Percentiles rank a stretch among this genome's conserved stretches.
Evolutionary conservation across 352 stramenopile species (phyloP).

Genomic region (Phytophthora fragariae): DNA sequence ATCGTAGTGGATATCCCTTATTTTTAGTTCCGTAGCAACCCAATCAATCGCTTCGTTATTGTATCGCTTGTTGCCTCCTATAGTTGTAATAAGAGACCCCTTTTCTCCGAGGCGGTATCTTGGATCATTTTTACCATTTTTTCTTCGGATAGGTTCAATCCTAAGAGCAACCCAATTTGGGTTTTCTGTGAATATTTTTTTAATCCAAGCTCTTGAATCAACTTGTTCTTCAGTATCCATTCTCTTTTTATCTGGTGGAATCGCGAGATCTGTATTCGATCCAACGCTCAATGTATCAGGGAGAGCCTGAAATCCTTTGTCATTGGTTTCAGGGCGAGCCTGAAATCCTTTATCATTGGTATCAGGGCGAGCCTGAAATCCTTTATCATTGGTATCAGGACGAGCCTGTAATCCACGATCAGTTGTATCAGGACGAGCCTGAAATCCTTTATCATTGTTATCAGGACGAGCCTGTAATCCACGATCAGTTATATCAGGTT

Average conservation of each 20-base stretch:
- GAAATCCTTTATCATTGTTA: constrained; percentile 2
- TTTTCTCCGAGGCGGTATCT: constrained; percentile 10
- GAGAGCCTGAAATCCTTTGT: no score
- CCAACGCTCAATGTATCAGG: background rate
- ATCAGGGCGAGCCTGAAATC: no score
- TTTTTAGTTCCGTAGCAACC: background rate
- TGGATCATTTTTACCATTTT: constrained; percentile 11
- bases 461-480: background rate
- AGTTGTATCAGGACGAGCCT: no score
- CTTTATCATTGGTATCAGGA: no score
- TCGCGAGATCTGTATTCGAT: background rate
- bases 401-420: no score
- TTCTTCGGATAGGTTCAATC: constrained; percentile 4
- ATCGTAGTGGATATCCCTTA: constrained; percentile 7
- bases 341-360: no score
- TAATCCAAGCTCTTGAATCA: constrained; percentile 12
- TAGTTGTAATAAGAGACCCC: background rate
- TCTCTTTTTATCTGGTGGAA: constrained; percentile 7
- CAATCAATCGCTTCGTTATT: constrained; percentile 19
- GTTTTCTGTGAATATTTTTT: constrained; percentile 13
- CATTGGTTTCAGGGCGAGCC: no score
- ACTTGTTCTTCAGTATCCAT: constrained; percentile 23
- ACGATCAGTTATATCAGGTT: constrained; percentile 1
- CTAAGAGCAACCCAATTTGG: constrained; percentile 4
- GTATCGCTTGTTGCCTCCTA: background rate